Evolutionary conservation across 495 filamentous ascomycete genomes (phyloP), one percentile per base, ranked within the genome.

Genomic region (Xylaria nigripes): DNA sequence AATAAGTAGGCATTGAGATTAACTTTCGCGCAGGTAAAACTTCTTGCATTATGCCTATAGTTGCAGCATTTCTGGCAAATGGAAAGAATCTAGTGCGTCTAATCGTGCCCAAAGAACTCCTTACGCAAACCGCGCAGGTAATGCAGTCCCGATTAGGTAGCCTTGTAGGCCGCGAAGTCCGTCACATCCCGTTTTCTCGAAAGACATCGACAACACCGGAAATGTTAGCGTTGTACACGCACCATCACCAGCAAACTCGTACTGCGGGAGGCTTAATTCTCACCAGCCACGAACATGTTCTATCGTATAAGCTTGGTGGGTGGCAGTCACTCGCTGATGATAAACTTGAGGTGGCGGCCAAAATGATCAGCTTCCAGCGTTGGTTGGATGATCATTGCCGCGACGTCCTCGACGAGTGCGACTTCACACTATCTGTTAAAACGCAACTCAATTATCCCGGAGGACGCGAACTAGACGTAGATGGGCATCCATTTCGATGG

Each of bases 401-500:
- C 9, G 81, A 84, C 61, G 64, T 84, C 1, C 59, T 84, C 0
- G 81, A 83, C 57, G 81, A 84, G 51, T 79, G 71, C 6, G 81
- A 84, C 50, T 72, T 72, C 25, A 79, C 75, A 0, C 56, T 83
- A 8, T 69, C 76, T 0, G 68, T 75, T 0, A 69, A 69, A 25
- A 76, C 73, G 0, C 73, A 77, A 54, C 62, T 77, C 0, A 77
- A 73, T 42, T 80, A 80, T 43, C 78, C 77, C 0, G 71, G 69
- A 4, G 77, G 77, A 0, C 59, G 70, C 1, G 73, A 78, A 43
- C 68, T 68, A 58, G 57, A 68, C 2, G 68, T 81, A 0, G 76
- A 80, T 58, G 74, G 77, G 7, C 64, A 77, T 48, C 76, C 77
- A 0, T 70, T 73, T 30, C 72, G 76, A 2, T 81, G 78, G 78